Percentiles rank a stretch among this genome's conserved stretches.
phyloP scores from a whole-genome alignment of 2,329 filamentous ascomycete genomes.

The Nemania bipapillata region DNA sequence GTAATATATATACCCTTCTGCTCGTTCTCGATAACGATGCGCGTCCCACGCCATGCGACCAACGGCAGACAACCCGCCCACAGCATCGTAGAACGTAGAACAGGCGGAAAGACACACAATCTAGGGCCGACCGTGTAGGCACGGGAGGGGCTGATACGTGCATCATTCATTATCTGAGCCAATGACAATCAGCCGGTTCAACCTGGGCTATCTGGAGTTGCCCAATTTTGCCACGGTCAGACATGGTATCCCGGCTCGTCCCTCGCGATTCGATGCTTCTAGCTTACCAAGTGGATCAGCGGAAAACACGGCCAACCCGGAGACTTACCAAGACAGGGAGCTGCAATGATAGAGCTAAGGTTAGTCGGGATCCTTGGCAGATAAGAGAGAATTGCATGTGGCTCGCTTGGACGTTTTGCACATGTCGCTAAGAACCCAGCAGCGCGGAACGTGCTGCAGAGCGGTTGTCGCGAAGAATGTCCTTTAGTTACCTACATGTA shows the following conservation, averaged over 20 bases:
- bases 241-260: conserved; percentile 23
- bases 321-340: conserved; percentile 37
- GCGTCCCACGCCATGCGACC: background rate
- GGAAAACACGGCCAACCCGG: conserved; percentile 13
- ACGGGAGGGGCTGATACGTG: conserved; percentile 8
- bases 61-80: background rate
- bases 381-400: conserved; percentile 20
- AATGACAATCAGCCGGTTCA: conserved; percentile 14
- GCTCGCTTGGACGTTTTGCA: background rate
- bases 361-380: conserved; percentile 22
- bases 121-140: background rate
- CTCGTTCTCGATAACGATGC: background rate
- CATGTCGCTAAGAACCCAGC: background rate
- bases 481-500: background rate
- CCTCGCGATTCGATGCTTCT: conserved; percentile 18
- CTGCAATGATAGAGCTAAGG: conserved; percentile 11
- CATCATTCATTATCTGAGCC: conserved; percentile 9
- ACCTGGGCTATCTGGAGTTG: conserved; percentile 24
- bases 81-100: too few relatives aligned
- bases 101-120: too few relatives aligned
- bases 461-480: background rate
- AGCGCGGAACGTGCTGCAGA: background rate
- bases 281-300: conserved; percentile 23
- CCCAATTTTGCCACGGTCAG: conserved; percentile 23
- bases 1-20: conserved; percentile 9